phyloP scores from a whole-genome alignment of 768 basidiomycete species.

The Tylopilus vinaceipallidus region DNA sequence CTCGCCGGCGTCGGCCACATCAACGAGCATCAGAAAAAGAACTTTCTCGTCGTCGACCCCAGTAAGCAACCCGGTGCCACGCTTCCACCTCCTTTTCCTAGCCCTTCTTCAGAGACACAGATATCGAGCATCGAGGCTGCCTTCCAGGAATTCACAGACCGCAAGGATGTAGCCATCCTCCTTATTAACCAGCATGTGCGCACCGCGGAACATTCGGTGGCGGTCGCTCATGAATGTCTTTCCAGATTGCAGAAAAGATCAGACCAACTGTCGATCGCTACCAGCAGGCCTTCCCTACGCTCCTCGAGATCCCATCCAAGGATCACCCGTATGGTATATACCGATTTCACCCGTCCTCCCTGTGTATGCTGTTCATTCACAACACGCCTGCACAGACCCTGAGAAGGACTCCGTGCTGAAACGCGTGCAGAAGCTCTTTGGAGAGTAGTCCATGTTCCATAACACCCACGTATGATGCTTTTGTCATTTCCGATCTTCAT shows the following conservation, averaged over 20 bases:
- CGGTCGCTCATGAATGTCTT: conserved; percentile 9
- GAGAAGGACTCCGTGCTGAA: conserved; percentile 94
- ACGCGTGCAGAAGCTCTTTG: conserved; percentile 94
- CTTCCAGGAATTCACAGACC: conserved; percentile 92
- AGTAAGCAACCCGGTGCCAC: conserved; percentile 54
- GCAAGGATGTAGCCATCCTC: conserved; percentile 93
- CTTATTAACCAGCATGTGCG: conserved; percentile 98
- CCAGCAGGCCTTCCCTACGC: conserved; percentile 91
- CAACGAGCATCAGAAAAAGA: conserved; percentile 90
- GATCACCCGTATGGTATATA: conserved; percentile 93
- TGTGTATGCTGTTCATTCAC: conserved; percentile 13
- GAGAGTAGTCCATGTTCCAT: conserved; percentile 56
- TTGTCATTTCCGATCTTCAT: conserved; percentile 7
- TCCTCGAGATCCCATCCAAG: conserved; percentile 97
- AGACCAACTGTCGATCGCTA: conserved; percentile 93
- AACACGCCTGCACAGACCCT: conserved; percentile 60
- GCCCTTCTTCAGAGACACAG: conserved; percentile 70
- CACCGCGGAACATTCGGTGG: conserved; percentile 8
- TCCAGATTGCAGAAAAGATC: conserved; percentile 94
- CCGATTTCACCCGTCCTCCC: not conserved
- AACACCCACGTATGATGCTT: conserved; percentile 4
- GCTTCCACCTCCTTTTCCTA: not conserved
- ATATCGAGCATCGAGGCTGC: conserved; percentile 85
- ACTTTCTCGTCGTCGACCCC: conserved; percentile 91
- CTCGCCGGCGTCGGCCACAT: conserved; percentile 95